Base-by-base conservation (phyloP, 306 rosid genomes). In the Vigna unguiculata region DNA sequence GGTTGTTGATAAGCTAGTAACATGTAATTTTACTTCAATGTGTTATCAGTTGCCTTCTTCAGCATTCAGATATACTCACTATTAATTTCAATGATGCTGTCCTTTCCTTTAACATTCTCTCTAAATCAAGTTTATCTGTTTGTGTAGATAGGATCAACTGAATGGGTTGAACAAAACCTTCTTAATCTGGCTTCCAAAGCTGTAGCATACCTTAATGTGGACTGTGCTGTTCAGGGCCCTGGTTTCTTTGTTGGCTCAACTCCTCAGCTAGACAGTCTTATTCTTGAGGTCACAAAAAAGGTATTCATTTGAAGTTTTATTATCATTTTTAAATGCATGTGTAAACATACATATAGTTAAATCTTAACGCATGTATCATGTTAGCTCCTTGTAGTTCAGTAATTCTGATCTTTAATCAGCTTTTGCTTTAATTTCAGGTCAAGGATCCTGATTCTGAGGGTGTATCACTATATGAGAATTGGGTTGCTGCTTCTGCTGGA, bases 131-230 rank as follows among this genome's bases (percentile, higher is more conserved):
- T 57, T 76, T 68, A 52, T 77, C 17, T 74, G 34, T 43, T 83
- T 46, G 38, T 76, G 52, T 77, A 95, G 98, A 90, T 95, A 68
- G 98, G 98, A 81, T 95, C 98, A 20, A 90, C 97, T 1, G 98
- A 95, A 78, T 95, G 98, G 98, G 98, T 95, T 75, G 98, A 95
- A 82, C 92, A 95, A 57, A 95, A 95, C 88, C 88, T 92, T 61
- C 70, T 85, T 77, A 92, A 89, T 86, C 85, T 95, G 38, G 91
- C 89, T 61, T 69, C 96, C 63, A 90, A 90, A 87, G 94, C 95
- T 11, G 87, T 95, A 34, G 96, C 97, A 43, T 95, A 95, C 82
- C 96, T 95, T 73, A 95, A 95, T 82, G 98, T 95, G 53, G 98
- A 95, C 45, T 92, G 98, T 72, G 98, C 98, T 28, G 98, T 86